Evolutionary conservation across 2,329 filamentous ascomycete species (phyloP).

Genomic region (Alternaria metachromatica): DNA sequence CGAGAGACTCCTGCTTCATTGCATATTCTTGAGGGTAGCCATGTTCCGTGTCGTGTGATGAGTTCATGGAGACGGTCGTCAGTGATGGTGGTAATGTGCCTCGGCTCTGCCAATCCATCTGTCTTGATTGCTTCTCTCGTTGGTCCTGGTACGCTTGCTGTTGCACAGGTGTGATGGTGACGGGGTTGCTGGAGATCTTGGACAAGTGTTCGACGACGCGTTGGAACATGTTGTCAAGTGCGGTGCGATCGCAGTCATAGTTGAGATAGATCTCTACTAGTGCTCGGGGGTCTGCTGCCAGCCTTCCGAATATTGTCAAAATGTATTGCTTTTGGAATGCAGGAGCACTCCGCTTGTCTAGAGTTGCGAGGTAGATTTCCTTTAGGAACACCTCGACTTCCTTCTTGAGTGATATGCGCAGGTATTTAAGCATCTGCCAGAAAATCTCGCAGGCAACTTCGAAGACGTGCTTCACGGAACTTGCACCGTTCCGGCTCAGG

Average conservation of each 20-base stretch:
- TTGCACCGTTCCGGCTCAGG: slow-evolving; percentile 92
- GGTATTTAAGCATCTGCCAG: slow-evolving; percentile 93
- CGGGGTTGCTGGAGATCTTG: slow-evolving; percentile 79
- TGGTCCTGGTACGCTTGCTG: slow-evolving; percentile 88
- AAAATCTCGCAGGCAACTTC: slow-evolving; percentile 97
- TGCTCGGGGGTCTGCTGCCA: slow-evolving; percentile 85
- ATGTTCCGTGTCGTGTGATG: slow-evolving; percentile 64
- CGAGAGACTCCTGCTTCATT: slow-evolving; percentile 87
- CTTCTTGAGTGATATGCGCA: slow-evolving; percentile 96
- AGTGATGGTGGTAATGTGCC: slow-evolving; percentile 87
- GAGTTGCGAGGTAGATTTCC: slow-evolving; percentile 91
- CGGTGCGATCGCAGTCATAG: slow-evolving; percentile 93
- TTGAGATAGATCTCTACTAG: slow-evolving; percentile 96
- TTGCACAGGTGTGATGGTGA: slow-evolving; percentile 75
- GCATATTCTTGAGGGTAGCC: slow-evolving; percentile 87
- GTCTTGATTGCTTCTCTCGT: slow-evolving; percentile 65
- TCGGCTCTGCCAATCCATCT: slow-evolving; percentile 83
- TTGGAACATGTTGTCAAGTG: slow-evolving; percentile 96
- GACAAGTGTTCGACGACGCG: slow-evolving; percentile 91
- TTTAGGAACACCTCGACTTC: slow-evolving; percentile 98
- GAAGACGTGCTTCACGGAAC: slow-evolving; percentile 89
- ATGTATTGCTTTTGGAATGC: slow-evolving; percentile 92
- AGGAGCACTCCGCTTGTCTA: slow-evolving; percentile 86
- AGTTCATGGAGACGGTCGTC: slow-evolving; percentile 75
- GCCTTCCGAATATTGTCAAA: slow-evolving; percentile 80